A percentile compares a stretch with the other conserved stretches of the same genome.
These are phyloP conservation scores for Hyphodiscus sp. DNA, from an alignment of 2,329 filamentous ascomycete species.

Conservation along the genomic window DNA sequence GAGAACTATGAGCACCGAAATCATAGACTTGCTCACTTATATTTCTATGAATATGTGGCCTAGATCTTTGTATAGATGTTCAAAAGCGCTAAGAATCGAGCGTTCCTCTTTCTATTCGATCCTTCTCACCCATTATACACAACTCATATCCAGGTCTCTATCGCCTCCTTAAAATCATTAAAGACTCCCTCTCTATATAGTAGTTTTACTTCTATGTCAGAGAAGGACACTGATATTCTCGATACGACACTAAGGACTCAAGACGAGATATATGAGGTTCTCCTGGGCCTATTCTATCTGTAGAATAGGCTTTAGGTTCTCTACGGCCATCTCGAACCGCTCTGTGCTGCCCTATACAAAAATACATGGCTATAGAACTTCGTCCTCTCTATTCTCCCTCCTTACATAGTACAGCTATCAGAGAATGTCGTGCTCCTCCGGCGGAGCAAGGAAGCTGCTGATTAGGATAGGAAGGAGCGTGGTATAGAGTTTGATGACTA, in stretches of 20 bases:
- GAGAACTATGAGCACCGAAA: slow-evolving; percentile 8
- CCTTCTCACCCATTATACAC: slow-evolving; percentile 4
- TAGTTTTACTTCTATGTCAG: slow-evolving; percentile 6
- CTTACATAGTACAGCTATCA: slow-evolving; percentile 7
- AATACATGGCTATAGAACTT: slow-evolving; percentile 10
- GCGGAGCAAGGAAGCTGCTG: slow-evolving; percentile 6
- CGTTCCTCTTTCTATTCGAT: slow-evolving; percentile 4
- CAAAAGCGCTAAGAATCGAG: slow-evolving; percentile 4
- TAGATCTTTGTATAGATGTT: slow-evolving; percentile 7
- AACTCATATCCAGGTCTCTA: slow-evolving; percentile 8
- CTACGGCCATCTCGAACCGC: background rate
- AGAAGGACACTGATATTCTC: slow-evolving; percentile 3
- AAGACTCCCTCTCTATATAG: slow-evolving; percentile 6
- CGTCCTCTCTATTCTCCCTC: slow-evolving; percentile 1
- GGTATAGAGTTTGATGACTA: slow-evolving; percentile 8
- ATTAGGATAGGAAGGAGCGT: slow-evolving; percentile 3
- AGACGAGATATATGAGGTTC: slow-evolving; percentile 7
- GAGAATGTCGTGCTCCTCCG: slow-evolving; percentile 3
- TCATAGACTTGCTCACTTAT: slow-evolving; percentile 4
- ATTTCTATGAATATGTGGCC: slow-evolving; percentile 7
- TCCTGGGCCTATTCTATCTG: slow-evolving; percentile 5
- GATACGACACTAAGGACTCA: slow-evolving; percentile 6
- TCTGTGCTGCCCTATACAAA: slow-evolving; percentile 1
- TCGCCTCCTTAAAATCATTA: slow-evolving; percentile 5
- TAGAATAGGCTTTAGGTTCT: slow-evolving; percentile 1